Evolutionary conservation across 2,329 filamentous ascomycete species (phyloP), one percentile per base, ranked within the genome.

Genomic region (Fusarium guadeloupense): DNA sequence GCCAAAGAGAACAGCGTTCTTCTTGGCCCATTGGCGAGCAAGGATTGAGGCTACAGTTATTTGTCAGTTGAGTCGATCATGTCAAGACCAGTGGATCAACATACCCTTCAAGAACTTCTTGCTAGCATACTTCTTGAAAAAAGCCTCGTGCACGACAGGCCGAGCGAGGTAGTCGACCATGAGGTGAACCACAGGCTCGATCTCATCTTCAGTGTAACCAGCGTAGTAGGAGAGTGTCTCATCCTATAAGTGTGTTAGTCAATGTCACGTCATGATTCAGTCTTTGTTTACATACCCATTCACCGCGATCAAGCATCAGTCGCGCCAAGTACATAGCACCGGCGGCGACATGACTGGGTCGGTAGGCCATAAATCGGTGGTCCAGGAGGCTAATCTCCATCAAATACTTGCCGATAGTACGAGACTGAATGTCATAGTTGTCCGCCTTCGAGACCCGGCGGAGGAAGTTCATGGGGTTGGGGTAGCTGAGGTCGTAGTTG

Each of bases 51-150:
- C 93, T 97, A 37, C 5, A 19, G 31, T 4, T 3, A 6, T 3
- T 26, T 35, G 63, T 72, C 31, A 74, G 67, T 26, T 20, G 21
- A 17, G 19, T 44, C 39, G 20, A 52, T 39, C 8, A 28, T 17
- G 4, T 14, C 19, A 17, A 4, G 12, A 6, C n/a, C 5, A n/a
- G n/a, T 12, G 14, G 25, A 23, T 19, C 53, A n/a, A 69, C 84
- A 79, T 87, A 97, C 94, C 93, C 82, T 99, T 99, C 71, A 98
- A 81, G 80, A 98, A 99, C 80, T 97, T 97, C 84, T 98, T 99
- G 86, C 92, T 96, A 52, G 95, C 95, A 76, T 99, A 99, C 79
- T 99, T 99, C 86, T 96, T 97, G 85, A 97, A 98, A 83, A 99
- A 97, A 31, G 95, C 96, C 75, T 98, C 94, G 73, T 99, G 95